phyloP scores from a whole-genome alignment of 202 grass and related monocot species.

The Zoysia matrella region DNA sequence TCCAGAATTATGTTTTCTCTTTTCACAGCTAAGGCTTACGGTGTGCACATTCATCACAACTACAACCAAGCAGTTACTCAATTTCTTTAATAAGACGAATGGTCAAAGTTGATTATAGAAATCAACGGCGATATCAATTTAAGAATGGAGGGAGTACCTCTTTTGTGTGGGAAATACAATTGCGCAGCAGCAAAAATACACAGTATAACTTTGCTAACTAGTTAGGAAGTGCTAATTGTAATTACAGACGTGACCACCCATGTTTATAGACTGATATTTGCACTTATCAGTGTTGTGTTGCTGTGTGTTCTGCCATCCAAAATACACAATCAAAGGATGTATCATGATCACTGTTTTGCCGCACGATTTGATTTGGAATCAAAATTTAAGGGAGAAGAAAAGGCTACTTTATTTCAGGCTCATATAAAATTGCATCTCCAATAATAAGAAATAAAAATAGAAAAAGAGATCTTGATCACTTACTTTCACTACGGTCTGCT shows the following conservation, averaged over 20 bases:
- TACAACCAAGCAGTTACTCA: too few species aligned
- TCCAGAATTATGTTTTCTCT: too few species aligned
- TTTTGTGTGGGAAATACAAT: background rate
- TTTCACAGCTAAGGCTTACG: too few species aligned
- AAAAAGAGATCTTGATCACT: conserved; percentile 1
- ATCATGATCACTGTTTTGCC: too few species aligned
- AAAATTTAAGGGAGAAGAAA: background rate
- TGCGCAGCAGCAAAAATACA: background rate
- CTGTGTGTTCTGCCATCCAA: too few species aligned
- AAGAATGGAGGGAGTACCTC: background rate
- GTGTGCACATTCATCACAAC: too few species aligned
- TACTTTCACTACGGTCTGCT: conserved; percentile 3
- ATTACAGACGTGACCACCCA: too few species aligned
- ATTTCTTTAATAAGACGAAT: too few species aligned
- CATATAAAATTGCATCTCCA: background rate
- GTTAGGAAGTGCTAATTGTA: background rate
- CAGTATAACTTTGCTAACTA: background rate
- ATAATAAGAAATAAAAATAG: background rate
- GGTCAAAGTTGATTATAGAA: too few species aligned
- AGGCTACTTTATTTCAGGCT: background rate
- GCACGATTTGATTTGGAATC: too few species aligned
- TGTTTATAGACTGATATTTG: too few species aligned
- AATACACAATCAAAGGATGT: background rate
- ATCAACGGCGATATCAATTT: background rate
- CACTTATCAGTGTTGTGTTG: too few species aligned